A percentile compares a stretch with the other conserved stretches of the same genome.
These are phyloP conservation scores for Prunus yedoensis DNA, from an alignment of 331 rosid species.

Conservation along the genomic window DNA sequence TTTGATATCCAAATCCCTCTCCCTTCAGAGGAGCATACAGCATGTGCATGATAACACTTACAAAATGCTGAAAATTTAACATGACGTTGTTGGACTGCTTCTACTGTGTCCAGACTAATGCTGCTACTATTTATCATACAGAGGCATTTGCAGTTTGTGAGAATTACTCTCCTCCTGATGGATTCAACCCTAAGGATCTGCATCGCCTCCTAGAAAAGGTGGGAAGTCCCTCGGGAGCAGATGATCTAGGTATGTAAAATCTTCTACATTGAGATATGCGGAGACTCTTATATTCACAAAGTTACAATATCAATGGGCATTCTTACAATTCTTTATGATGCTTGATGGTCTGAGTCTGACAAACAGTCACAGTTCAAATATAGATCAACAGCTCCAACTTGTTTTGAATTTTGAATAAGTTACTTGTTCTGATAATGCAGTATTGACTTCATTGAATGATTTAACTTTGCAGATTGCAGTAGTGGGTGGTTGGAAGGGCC, in stretches of 20 bases:
- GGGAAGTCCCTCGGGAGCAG: constrained; percentile 92
- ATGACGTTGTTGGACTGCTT: background rate
- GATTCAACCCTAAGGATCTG: constrained; percentile 83
- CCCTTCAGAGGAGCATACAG: background rate
- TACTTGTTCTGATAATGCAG: background rate
- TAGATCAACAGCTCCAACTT: background rate
- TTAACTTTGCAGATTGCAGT: constrained; percentile 58
- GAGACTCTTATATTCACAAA: background rate
- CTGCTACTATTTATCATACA: constrained; percentile 32
- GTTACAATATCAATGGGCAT: background rate
- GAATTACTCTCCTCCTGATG: constrained; percentile 91
- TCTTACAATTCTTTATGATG: background rate
- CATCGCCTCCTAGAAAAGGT: constrained; percentile 83
- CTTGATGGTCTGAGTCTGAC: background rate
- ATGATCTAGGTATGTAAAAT: constrained; percentile 65
- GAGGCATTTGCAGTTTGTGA: constrained; percentile 99
- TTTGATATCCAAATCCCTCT: background rate
- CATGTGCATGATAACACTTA: background rate
- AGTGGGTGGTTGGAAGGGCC: constrained; percentile 92
- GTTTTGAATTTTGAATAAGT: background rate
- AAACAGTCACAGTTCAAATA: background rate
- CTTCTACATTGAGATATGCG: constrained; percentile 2
- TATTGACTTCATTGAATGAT: background rate
- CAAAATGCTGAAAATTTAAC: background rate
- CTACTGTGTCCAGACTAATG: constrained; percentile 22